phyloP scores from a whole-genome alignment of 139 green algal species.

The Tetratostichococcus sp. region DNA sequence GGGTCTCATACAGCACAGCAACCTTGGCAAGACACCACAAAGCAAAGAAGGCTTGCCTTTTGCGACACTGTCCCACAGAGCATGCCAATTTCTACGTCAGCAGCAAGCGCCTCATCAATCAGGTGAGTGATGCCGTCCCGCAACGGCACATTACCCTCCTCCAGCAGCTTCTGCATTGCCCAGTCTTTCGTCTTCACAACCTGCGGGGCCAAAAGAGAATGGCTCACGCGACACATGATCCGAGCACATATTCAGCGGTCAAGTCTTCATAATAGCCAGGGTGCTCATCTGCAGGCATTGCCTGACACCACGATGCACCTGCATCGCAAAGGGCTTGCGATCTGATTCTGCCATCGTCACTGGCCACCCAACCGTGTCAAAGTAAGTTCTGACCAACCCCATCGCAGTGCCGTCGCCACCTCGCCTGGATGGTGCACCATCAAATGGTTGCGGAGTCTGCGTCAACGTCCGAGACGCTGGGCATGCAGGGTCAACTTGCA shows the following conservation, averaged over 20 bases:
- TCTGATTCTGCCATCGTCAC: not conserved
- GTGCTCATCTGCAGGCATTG: no score
- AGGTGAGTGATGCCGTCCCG: constrained; percentile 12
- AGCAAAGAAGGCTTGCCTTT: no score
- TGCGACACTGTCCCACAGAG: not conserved
- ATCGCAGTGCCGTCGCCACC: not conserved
- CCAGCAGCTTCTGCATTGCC: not conserved
- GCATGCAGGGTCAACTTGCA: no score
- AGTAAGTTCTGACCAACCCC: not conserved
- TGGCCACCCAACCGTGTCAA: not conserved
- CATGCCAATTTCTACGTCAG: constrained; percentile 18
- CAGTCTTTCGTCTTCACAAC: not conserved
- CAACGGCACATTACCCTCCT: not conserved
- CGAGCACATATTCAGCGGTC: no score
- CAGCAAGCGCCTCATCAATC: constrained; percentile 33
- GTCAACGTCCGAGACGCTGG: no score
- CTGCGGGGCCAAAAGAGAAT: not conserved
- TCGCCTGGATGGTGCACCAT: not conserved
- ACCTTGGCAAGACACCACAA: no score
- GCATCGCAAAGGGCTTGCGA: not conserved
- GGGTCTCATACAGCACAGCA: no score
- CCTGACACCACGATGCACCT: not conserved
- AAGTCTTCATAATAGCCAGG: no score
- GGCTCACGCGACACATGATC: no score
- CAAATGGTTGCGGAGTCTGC: no score